phyloP scores from a whole-genome alignment of 2,329 filamentous ascomycete species.

The Beauveria rudraprayagi region DNA sequence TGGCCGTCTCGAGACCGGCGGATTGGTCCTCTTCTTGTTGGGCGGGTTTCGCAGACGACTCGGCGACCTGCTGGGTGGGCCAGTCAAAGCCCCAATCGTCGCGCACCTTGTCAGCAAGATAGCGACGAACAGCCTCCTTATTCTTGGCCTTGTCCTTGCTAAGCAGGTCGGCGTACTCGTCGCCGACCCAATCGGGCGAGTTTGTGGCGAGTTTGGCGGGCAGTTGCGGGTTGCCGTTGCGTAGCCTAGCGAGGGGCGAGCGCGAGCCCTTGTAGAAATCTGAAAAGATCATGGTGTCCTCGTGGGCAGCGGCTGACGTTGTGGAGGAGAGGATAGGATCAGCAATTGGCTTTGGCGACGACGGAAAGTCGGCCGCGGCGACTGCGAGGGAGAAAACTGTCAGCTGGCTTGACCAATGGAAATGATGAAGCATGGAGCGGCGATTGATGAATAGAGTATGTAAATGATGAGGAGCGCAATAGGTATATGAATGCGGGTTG shows the following conservation, averaged over 20 bases:
- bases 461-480: neutral
- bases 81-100: constrained; percentile 55
- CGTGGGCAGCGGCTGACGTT: neutral
- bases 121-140: constrained; percentile 53
- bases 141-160: constrained; percentile 55
- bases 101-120: constrained; percentile 45
- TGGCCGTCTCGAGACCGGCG: neutral
- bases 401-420: neutral
- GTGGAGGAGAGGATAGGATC: neutral
- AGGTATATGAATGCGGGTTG: neutral
- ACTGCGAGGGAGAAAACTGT: neutral
- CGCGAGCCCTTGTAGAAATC: constrained; percentile 50
- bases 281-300: constrained; percentile 45
- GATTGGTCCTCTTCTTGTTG: neutral
- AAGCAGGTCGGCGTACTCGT: constrained; percentile 53
- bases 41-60: neutral
- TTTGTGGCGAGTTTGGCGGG: constrained; percentile 21
- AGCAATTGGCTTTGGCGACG: neutral
- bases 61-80: constrained; percentile 29
- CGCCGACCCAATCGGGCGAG: constrained; percentile 29
- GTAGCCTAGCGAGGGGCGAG: constrained; percentile 44
- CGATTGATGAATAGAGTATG: neutral
- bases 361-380: neutral
- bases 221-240: constrained; percentile 28
- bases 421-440: neutral